Conservation (phyloP, 805 yeast genomes). For the Starmerella lactis-condensi region DNA sequence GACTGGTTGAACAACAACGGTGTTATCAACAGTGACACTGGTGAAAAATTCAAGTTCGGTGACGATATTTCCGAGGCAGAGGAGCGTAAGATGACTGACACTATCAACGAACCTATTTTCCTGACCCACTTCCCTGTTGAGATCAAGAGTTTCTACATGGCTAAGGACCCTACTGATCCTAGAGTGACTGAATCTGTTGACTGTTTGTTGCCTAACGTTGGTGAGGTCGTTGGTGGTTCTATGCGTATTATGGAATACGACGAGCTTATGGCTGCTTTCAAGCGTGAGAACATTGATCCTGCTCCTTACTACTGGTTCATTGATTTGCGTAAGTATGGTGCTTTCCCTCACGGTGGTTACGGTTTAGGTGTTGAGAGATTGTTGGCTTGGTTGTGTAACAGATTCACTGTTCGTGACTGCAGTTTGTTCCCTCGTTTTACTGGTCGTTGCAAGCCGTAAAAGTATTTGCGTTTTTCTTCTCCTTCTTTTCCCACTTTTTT, state of each 20-base stretch:
- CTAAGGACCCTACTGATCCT: constrained; percentile 71
- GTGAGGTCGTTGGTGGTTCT: constrained; percentile 97
- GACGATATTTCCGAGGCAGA: constrained; percentile 99
- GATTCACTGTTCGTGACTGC: constrained; percentile 97
- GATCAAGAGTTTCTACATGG: constrained; percentile 96
- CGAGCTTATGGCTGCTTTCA: constrained; percentile 76
- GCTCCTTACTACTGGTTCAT: constrained; percentile 86
- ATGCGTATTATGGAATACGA: constrained; percentile 80
- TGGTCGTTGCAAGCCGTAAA: constrained; percentile 89
- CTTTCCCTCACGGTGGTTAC: constrained; percentile 98
- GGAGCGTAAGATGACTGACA: constrained; percentile 95
- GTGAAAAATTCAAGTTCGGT: constrained; percentile 81
- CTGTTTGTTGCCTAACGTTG: constrained; percentile 96
- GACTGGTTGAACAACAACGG: constrained; percentile 94
- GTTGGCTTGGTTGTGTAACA: constrained; percentile 92
- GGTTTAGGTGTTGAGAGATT: constrained; percentile 97
- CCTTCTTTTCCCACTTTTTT: too few species aligned
- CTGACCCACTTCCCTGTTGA: constrained; percentile 90
- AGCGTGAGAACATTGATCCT: constrained; percentile 75
- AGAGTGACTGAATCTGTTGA: constrained; percentile 97
- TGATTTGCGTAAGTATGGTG: constrained; percentile 91
- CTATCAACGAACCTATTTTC: constrained; percentile 79
- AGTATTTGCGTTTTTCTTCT: too few species aligned
- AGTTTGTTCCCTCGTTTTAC: constrained; percentile 93
- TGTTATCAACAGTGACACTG: constrained; percentile 75